Evolutionary conservation across 2,329 filamentous ascomycete genomes (phyloP), one percentile per base, ranked within the genome.

Genomic region (Neopestalotiopsis rosae): DNA sequence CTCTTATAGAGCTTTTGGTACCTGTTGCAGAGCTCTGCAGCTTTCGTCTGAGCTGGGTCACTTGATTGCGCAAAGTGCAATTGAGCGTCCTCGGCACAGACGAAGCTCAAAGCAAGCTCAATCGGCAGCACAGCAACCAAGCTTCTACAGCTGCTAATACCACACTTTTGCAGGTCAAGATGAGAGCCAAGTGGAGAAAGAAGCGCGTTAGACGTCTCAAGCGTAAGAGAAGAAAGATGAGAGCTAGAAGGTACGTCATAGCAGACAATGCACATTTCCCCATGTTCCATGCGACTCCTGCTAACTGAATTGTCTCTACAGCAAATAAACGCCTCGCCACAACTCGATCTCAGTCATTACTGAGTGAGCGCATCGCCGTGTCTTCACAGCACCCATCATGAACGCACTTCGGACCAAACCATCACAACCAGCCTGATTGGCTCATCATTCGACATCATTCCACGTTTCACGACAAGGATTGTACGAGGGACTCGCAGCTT

Each of bases 171-270:
- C 30, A 58, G 65, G 62, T 69, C 87, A 89, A 85, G 85, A 89
- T 90, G 88, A 87, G 95, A 95, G 94, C 94, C 83, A 98, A 98
- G 90, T 98, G 95, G 95, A 95, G 95, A 90, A 98, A 98, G 93
- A 98, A 98, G 95, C 90, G 95, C 84, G 94, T 97, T 87, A 90
- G 95, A 82, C 91, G 95, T 86, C 93, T 98, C 85, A 98, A 98
- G 92, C 92, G 94, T 85, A 98, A 98, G 94, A 94, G 95, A 89
- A 95, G 95, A 94, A 98, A 98, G 95, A 97, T 95, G 87, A 91
- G 95, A 85, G 95, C 95, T 81, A 88, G 95, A 88, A 94, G 91
- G 95, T 98, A 89, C 90, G 94, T 87, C 38, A 86, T 71, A 57
- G 57, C 45, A 13, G 9, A 32, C 13, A 13, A 14, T 28, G 45